Evolutionary conservation across 495 filamentous ascomycete genomes (phyloP).

Genomic region (Pseudotulostoma volvatum): DNA sequence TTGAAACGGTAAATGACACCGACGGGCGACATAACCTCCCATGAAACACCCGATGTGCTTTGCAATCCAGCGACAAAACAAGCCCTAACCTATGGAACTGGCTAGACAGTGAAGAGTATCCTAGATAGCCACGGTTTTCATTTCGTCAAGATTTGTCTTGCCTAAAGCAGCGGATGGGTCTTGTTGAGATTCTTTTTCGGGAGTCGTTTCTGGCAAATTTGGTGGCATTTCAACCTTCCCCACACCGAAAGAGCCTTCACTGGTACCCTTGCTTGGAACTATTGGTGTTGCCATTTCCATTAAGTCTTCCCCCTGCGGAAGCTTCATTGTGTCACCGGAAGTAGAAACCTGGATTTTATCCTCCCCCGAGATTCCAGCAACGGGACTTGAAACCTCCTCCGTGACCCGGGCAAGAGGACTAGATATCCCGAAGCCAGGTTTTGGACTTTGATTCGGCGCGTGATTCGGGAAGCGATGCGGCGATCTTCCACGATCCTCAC

Average conservation of each 20-base stretch:
- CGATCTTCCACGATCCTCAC: conserved; percentile 37
- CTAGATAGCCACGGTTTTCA: conserved; percentile 42
- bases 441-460: conserved; percentile 30
- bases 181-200: conserved; percentile 15
- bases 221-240: conserved; percentile 14
- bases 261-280: conserved; percentile 13
- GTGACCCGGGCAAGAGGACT: conserved; percentile 38
- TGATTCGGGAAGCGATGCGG: conserved; percentile 36
- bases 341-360: conserved; percentile 17
- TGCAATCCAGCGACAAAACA: no score
- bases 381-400: conserved; percentile 29
- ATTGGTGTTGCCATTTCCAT: conserved; percentile 32
- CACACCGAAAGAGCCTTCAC: conserved; percentile 1
- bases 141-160: conserved; percentile 31
- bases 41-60: no score
- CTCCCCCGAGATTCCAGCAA: conserved; percentile 15
- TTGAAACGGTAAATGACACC: background rate
- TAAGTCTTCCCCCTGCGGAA: conserved; percentile 22
- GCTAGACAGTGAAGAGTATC: background rate
- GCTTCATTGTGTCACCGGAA: conserved; percentile 13
- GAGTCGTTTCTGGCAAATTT: conserved; percentile 19
- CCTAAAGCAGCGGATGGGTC: conserved; percentile 18
- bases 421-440: conserved; percentile 32
- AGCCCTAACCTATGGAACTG: background rate
- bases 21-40: conserved; percentile 1